phyloP scores from a whole-genome alignment of 1,284 basidiomycete species.

The Exobasidium cylindrosporum region DNA sequence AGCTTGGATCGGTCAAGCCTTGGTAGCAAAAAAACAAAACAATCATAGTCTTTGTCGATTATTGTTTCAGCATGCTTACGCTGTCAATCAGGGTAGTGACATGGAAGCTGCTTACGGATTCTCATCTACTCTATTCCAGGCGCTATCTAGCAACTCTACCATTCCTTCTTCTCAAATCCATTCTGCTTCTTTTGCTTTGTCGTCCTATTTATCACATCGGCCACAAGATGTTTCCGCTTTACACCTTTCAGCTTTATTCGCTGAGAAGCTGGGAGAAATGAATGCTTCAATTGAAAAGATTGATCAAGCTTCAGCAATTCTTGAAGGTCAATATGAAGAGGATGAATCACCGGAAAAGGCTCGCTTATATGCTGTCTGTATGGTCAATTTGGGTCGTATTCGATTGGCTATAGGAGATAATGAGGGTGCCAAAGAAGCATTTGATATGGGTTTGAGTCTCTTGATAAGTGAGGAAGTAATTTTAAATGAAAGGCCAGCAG shows the following conservation, averaged over 20 bases:
- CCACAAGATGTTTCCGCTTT: constrained; percentile 72
- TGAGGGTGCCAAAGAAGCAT: constrained; percentile 66
- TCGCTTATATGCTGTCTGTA: constrained; percentile 74
- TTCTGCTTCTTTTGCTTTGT: constrained; percentile 71
- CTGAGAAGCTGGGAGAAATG: constrained; percentile 75
- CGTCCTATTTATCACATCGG: constrained; percentile 69
- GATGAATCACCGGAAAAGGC: constrained; percentile 76
- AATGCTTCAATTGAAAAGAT: constrained; percentile 66
- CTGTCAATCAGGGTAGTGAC: constrained; percentile 66
- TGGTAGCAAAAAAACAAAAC: constrained; percentile 71
- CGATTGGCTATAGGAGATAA: constrained; percentile 66
- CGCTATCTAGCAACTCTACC: constrained; percentile 11
- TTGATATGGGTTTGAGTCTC: constrained; percentile 64
- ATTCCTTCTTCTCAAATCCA: constrained; percentile 31
- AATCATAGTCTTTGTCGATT: constrained; percentile 67
- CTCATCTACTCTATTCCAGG: constrained; percentile 65
- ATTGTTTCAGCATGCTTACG: constrained; percentile 78
- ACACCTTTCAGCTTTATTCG: constrained; percentile 81
- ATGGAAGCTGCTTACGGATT: constrained; percentile 82
- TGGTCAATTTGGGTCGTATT: constrained; percentile 77
- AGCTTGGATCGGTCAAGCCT: constrained; percentile 91
- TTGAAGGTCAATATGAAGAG: constrained; percentile 85
- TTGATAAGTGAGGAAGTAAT: too few relatives aligned
- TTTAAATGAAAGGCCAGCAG: too few relatives aligned
- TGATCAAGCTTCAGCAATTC: constrained; percentile 66